Percentiles rank a stretch among this genome's conserved stretches.
Evolutionary conservation across 495 filamentous ascomycete species (phyloP).

Genomic region (Podospora pseudoanserina): DNA sequence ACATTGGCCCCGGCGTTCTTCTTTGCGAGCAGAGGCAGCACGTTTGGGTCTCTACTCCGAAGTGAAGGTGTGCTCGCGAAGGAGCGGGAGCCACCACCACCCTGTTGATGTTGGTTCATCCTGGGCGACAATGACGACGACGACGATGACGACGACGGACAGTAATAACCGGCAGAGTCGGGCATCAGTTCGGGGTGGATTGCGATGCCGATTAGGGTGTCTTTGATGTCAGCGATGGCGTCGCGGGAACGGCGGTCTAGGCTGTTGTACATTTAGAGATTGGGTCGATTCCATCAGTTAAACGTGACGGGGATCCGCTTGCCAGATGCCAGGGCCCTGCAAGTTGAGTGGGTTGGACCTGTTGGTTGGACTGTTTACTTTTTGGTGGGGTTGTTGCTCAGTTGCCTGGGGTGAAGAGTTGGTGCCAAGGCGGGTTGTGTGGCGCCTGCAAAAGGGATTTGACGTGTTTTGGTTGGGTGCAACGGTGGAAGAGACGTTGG

Average conservation of each 20-base stretch:
- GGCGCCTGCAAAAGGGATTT: neutral
- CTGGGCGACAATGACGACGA: conserved; percentile 1
- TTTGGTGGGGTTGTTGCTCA: conserved; percentile 16
- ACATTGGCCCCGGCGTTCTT: conserved; percentile 76
- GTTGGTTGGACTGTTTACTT: conserved; percentile 14
- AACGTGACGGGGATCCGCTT: neutral
- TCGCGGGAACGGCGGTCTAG: conserved; percentile 35
- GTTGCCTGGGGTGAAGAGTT: conserved; percentile 28
- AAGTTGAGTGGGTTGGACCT: neutral
- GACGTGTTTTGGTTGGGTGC: neutral
- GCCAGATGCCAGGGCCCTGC: neutral
- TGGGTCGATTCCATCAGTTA: too few species aligned
- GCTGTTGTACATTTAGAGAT: conserved; percentile 35
- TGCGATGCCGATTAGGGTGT: conserved; percentile 45
- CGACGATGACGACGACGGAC: neutral
- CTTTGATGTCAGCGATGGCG: conserved; percentile 39
- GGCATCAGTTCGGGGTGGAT: conserved; percentile 46
- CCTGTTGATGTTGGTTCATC: neutral
- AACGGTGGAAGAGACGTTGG: too few species aligned
- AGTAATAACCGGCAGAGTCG: conserved; percentile 33
- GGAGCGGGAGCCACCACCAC: conserved; percentile 43
- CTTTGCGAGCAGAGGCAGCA: conserved; percentile 42
- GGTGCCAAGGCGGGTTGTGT: neutral
- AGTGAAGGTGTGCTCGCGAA: conserved; percentile 67
- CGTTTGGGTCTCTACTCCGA: conserved; percentile 65